Conservation (phyloP, 2,329 filamentous ascomycete species). For the Zymoseptoria brevis region DNA sequence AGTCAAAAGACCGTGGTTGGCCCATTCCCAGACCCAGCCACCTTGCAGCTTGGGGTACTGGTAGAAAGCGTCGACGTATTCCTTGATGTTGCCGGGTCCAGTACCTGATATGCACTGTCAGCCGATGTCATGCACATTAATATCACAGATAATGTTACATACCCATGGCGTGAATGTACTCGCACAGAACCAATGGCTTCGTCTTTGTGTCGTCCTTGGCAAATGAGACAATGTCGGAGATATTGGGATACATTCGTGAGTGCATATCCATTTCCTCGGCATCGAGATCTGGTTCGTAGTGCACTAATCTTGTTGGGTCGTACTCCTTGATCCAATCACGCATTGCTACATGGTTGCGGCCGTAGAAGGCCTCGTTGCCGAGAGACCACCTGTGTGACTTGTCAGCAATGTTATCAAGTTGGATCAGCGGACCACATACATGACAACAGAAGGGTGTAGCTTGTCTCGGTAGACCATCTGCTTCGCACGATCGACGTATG, state of each 20-base stretch:
- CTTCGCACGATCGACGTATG: constrained; percentile 59
- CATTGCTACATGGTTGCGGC: constrained; percentile 61
- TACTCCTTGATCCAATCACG: constrained; percentile 51
- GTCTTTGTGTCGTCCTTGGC: constrained; percentile 31
- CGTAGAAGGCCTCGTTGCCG: constrained; percentile 67
- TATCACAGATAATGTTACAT: not conserved
- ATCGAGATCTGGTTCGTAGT: constrained; percentile 58
- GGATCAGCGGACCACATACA: constrained; percentile 34
- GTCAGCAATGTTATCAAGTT: not conserved
- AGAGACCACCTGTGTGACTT: constrained; percentile 50
- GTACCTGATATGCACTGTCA: constrained; percentile 34
- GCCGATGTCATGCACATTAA: no score
- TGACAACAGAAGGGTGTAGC: constrained; percentile 61
- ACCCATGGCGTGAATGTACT: constrained; percentile 59
- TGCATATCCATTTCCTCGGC: constrained; percentile 58
- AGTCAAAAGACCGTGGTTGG: constrained; percentile 37
- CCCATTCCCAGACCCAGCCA: constrained; percentile 45
- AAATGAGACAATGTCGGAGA: constrained; percentile 45
- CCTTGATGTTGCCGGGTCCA: constrained; percentile 60
- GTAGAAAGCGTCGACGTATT: constrained; percentile 59
- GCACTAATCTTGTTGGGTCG: constrained; percentile 54
- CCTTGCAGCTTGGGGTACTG: constrained; percentile 55
- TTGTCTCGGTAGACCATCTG: constrained; percentile 62
- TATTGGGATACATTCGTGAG: constrained; percentile 57
- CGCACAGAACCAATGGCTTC: constrained; percentile 52